These are phyloP conservation scores for Suhomyces coccinellae DNA, from an alignment of 1,139 yeast genomes.

Conservation along the genomic window DNA sequence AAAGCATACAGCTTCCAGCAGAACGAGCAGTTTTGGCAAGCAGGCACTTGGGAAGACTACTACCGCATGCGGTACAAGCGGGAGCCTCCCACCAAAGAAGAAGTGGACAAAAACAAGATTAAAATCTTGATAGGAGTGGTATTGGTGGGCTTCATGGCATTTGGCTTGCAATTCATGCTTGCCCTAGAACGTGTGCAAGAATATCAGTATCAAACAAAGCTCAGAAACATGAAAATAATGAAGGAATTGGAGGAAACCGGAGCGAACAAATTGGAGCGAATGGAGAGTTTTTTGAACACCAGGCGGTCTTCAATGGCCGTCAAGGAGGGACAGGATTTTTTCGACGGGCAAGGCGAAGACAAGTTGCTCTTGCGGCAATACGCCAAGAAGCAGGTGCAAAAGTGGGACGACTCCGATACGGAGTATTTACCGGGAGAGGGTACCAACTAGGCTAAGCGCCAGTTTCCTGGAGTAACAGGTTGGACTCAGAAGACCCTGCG, in stretches of 20 bases:
- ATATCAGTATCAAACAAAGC: constrained; percentile 27
- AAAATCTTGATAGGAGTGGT: constrained; percentile 46
- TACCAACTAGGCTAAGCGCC: not conserved
- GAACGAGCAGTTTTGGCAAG: constrained; percentile 58
- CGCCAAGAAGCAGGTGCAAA: constrained; percentile 31
- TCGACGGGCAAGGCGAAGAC: constrained; percentile 22
- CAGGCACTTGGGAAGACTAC: constrained; percentile 75
- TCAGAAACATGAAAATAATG: constrained; percentile 47
- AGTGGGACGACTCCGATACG: constrained; percentile 14
- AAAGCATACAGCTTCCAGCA: constrained; percentile 30
- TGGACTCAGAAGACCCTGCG: too few relatives aligned
- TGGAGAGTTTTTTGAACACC: constrained; percentile 61
- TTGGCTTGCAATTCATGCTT: constrained; percentile 46
- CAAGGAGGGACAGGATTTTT: constrained; percentile 19
- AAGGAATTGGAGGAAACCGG: constrained; percentile 50
- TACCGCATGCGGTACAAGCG: constrained; percentile 43
- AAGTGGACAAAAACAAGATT: constrained; percentile 45
- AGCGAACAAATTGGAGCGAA: constrained; percentile 39
- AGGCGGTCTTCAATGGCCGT: constrained; percentile 42
- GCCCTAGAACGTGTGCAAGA: constrained; percentile 41
- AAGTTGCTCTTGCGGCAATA: constrained; percentile 31
- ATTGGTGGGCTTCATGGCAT: constrained; percentile 40
- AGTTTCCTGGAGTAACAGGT: too few relatives aligned
- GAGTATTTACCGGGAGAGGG: not conserved
- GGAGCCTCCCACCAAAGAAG: constrained; percentile 44